These are phyloP conservation scores for Prunus yedoensis DNA, from an alignment of 331 rosid species.

Conservation along the genomic window DNA sequence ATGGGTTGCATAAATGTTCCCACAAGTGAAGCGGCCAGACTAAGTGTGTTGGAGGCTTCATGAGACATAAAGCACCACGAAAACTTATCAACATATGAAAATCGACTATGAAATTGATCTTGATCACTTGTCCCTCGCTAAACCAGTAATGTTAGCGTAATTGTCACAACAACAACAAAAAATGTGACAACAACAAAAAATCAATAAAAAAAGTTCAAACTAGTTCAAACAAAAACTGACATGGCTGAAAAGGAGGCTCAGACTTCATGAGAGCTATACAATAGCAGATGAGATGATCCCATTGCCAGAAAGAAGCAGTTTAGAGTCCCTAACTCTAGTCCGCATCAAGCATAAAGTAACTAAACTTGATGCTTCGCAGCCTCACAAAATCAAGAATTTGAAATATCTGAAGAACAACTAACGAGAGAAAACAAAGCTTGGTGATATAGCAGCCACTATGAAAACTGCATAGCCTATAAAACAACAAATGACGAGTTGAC, in stretches of 20 bases:
- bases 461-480: neutral
- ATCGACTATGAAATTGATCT: neutral
- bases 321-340: slow-evolving; percentile 24
- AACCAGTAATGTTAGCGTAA: neutral
- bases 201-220: neutral
- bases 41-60: slow-evolving; percentile 14
- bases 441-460: neutral
- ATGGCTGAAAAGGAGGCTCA: slow-evolving; percentile 22
- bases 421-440: slow-evolving; percentile 6
- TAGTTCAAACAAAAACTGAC: slow-evolving; percentile 5
- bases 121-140: neutral
- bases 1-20: slow-evolving; percentile 20
- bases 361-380: slow-evolving; percentile 24
- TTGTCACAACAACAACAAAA: neutral
- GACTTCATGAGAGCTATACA: slow-evolving; percentile 6
- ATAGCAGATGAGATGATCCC: slow-evolving; percentile 29
- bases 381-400: slow-evolving; percentile 22
- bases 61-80: neutral
- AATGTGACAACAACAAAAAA: neutral
- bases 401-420: slow-evolving; percentile 4
- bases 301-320: slow-evolving; percentile 22
- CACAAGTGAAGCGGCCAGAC: slow-evolving; percentile 23
- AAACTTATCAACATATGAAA: slow-evolving; percentile 18
- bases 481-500: slow-evolving; percentile 6
- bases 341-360: slow-evolving; percentile 19